Base-by-base conservation (phyloP, 805 yeast species). In the Barnettozyma vustinii region DNA sequence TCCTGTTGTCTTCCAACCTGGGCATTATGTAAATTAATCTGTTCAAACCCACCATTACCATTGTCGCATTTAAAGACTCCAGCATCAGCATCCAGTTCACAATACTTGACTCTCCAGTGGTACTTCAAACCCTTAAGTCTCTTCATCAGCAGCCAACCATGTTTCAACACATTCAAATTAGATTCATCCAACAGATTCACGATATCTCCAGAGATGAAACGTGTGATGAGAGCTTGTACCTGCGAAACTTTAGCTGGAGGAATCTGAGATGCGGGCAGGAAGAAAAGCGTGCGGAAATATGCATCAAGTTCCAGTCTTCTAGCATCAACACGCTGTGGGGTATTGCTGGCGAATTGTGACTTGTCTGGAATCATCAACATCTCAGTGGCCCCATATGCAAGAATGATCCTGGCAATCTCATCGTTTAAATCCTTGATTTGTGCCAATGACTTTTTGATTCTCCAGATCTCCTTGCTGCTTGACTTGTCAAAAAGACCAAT, bases 61-160 rank as follows among this genome's bases (percentile, higher is more conserved):
- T 59, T 54, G 37, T 86, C 92, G 20, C 84, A 70, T 46, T 77
- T 78, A 44, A 86, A 66, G 27, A 61, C 65, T 3, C 81, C 79
- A 0, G 84, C 83, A 51, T 81, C 84, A 18, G 84, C 72, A 20
- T 47, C 50, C 20, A 47, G 21, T 40, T 79, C 79, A 62, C 85
- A 84, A 73, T 84, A 83, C 45, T 87, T 67, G 5, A 80, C 73
- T 59, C 80, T 83, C 95, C 95, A 86, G 25, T 68, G 70, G 30
- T 71, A 69, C 3, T 84, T 84, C 47, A 82, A 67, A 9, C 87
- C 84, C 57, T 83, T 83, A 46, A 46, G 25, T 12, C 80, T 78
- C 41, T 84, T 72, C 52, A 87, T 75, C 13, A 85, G 66, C 42
- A 87, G 65, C 58, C 74, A 79, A 0, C 92, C 91, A 61, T 83